Evolutionary conservation across 768 basidiomycete genomes (phyloP).

Genomic region (Mycena maculata): DNA sequence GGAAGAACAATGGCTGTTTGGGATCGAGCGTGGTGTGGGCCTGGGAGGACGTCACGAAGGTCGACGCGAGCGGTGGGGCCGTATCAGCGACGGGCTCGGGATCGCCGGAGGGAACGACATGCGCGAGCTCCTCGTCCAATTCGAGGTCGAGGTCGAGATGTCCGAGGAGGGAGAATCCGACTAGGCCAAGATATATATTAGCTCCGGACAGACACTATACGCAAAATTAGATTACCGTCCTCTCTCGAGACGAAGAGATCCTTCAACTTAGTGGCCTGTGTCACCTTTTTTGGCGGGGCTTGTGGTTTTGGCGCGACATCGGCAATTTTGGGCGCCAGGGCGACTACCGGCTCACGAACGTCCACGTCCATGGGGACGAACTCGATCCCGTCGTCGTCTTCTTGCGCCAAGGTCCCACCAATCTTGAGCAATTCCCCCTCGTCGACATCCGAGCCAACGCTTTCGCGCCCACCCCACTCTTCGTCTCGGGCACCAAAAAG

Average conservation of each 20-base stretch:
- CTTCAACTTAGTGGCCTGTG: constrained; percentile 59
- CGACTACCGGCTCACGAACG: neutral
- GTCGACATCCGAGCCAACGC: constrained; percentile 67
- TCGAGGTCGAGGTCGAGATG: constrained; percentile 82
- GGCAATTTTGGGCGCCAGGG: neutral
- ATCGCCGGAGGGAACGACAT: constrained; percentile 35
- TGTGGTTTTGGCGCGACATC: constrained; percentile 22
- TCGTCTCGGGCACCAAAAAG: constrained; percentile 63
- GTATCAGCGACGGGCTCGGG: constrained; percentile 45
- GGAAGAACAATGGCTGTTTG: constrained; percentile 73
- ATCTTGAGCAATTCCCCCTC: constrained; percentile 47
- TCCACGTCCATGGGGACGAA: constrained; percentile 50
- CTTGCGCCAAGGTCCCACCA: constrained; percentile 36
- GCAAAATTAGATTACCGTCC: constrained; percentile 72
- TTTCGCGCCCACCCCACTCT: constrained; percentile 73
- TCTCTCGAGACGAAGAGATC: constrained; percentile 80
- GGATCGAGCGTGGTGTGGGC: constrained; percentile 58
- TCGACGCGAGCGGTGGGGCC: constrained; percentile 24
- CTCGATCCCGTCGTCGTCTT: constrained; percentile 47
- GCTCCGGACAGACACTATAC: constrained; percentile 8
- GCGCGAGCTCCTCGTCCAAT: constrained; percentile 58
- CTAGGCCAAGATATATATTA: neutral
- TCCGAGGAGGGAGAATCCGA: constrained; percentile 78
- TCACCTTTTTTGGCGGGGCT: constrained; percentile 31
- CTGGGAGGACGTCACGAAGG: constrained; percentile 22